A percentile compares a stretch with the other conserved stretches of the same genome.
Evolutionary conservation across 2,329 filamentous ascomycete species (phyloP).

Genomic region (Purpureocillium takamizusanense): DNA sequence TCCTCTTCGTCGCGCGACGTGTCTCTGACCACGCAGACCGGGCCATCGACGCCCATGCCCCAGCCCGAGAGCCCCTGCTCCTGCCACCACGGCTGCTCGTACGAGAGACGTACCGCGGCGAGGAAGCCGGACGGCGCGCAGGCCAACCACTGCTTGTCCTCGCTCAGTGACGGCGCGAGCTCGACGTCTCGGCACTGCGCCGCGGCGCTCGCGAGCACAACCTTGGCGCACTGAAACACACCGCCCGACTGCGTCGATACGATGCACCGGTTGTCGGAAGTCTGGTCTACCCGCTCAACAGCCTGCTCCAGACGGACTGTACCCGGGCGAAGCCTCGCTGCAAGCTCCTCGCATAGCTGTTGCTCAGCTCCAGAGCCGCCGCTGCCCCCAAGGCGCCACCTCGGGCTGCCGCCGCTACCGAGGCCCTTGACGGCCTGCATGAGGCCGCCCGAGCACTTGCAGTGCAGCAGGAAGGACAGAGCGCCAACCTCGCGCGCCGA

Average conservation of each 20-base stretch:
- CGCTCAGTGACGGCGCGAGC: conserved; percentile 8
- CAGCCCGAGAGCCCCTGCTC: conserved; percentile 10
- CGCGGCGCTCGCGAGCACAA: conserved; percentile 9
- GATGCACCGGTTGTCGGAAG: conserved; percentile 4
- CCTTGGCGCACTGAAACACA: conserved; percentile 9
- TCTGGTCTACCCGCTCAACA: conserved; percentile 11
- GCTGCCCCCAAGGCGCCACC: conserved; percentile 5
- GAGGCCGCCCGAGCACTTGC: conserved; percentile 13
- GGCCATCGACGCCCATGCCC: conserved; percentile 8
- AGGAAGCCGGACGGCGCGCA: conserved; percentile 7
- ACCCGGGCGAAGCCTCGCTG: conserved; percentile 6
- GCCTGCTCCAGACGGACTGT: conserved; percentile 8
- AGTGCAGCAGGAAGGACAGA: conserved; percentile 12
- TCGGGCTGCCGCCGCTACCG: neutral
- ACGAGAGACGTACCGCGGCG: conserved; percentile 8
- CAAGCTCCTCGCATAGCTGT: conserved; percentile 7
- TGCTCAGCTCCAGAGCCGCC: neutral
- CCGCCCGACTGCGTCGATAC: conserved; percentile 9
- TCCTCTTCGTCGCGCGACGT: conserved; percentile 6
- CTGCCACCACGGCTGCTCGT: conserved; percentile 13
- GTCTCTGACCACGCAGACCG: conserved; percentile 9
- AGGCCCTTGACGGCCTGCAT: conserved; percentile 3
- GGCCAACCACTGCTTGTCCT: conserved; percentile 11
- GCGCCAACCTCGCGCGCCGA: conserved; percentile 10
- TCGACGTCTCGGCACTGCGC: conserved; percentile 6